Evolutionary conservation across 139 green algal genomes (phyloP).

Genomic region (Mesotaenium endlicherianum): DNA sequence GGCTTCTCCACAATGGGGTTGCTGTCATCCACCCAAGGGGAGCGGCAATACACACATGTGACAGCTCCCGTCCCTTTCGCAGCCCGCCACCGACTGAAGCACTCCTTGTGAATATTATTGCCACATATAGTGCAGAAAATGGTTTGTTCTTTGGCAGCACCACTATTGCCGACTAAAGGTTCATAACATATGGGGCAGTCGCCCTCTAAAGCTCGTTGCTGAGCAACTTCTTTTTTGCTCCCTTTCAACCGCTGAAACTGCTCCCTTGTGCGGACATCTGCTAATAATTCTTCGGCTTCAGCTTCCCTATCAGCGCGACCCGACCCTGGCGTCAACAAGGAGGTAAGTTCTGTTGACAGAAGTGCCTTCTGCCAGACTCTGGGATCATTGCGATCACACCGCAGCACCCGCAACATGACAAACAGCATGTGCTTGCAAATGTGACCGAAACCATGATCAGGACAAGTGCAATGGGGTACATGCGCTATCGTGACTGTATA

Average conservation of each 20-base stretch:
- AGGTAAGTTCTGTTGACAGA: slow-evolving; percentile 50
- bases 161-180: slow-evolving; percentile 26
- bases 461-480: slow-evolving; percentile 60
- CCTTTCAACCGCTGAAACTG: not conserved
- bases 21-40: slow-evolving; percentile 40
- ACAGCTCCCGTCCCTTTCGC: slow-evolving; percentile 37
- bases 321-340: no score
- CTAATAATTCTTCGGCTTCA: not conserved
- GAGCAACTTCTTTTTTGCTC: not conserved
- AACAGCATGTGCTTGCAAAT: slow-evolving; percentile 79
- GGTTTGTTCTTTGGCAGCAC: slow-evolving; percentile 36
- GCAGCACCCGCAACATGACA: slow-evolving; percentile 68
- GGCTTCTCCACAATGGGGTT: not conserved
- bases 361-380: slow-evolving; percentile 66
- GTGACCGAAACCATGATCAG: slow-evolving; percentile 62
- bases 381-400: slow-evolving; percentile 53
- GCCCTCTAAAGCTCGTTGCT: slow-evolving; percentile 49
- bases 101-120: slow-evolving; percentile 63
- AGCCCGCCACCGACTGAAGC: slow-evolving; percentile 53
- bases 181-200: slow-evolving; percentile 66
- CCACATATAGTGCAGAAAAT: slow-evolving; percentile 55
- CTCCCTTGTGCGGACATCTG: not conserved
- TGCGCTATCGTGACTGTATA: slow-evolving; percentile 23
- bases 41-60: slow-evolving; percentile 58
- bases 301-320: not conserved